Base-by-base conservation (phyloP, 164 flowering plant species). In the Kingdonia uniflora region DNA sequence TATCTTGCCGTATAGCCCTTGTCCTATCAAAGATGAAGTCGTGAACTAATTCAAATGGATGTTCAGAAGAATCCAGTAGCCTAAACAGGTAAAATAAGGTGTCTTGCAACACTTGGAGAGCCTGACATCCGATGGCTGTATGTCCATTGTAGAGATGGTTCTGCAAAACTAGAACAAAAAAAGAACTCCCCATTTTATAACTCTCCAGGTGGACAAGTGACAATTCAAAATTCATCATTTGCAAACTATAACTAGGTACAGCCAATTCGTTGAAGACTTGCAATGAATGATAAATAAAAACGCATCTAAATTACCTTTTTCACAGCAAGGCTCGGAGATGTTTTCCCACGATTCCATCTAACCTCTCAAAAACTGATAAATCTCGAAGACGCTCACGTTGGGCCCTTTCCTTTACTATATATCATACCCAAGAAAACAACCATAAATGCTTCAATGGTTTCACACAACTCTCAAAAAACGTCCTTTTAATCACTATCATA, bases 11-110 rank as follows among this genome's bases (percentile, higher is more conserved):
- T 53, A 87, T 83, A 35, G 95, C 85, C 65, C 97, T 73, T 52
- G 84, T 83, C 71, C 97, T 76, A 64, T 91, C 96, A 71, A 83
- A 91, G 46, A 91, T 62, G 61, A 91, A 87, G 60, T 87, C 89
- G 69, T 87, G 86, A 57, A 85, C 68, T 49, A 78, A 80, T 70
- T 83, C 85, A 76, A 79, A 91, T 24, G 87, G 76, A 61, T 73
- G 71, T 6, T 74, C 80, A 2, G 68, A 57, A 20, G 85, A 73
- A 39, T 78, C 75, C 65, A 77, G 49, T 57, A 90, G 61, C 63
- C 50, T 67, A 33, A 81, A 45, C 53, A 87, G 76, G 68, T 87
- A 74, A 24, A 67, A 65, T 41, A 90, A 70, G 35, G 96, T 87
- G 21, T 66, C 73, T 52, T 76, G 79, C 70, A 91, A 66, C 7